phyloP scores from a whole-genome alignment of 1,284 basidiomycete genomes.

The Sporisorium sorghi region DNA sequence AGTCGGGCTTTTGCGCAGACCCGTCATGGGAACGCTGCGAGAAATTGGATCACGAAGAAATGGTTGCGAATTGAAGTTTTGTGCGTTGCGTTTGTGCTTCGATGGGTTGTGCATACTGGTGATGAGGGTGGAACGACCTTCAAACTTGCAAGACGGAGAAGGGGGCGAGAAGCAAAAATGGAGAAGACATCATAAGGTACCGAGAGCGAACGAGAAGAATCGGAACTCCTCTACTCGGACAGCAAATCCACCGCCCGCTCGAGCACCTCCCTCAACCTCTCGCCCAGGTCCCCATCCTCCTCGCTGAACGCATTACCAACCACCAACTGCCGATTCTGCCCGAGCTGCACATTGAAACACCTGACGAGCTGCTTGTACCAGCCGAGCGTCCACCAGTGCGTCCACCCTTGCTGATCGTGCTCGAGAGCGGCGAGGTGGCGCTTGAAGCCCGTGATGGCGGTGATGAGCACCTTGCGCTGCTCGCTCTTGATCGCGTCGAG shows the following conservation, averaged over 20 bases:
- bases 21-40: no score
- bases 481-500: conserved; percentile 63
- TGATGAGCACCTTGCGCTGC: conserved; percentile 66
- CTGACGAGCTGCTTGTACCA: conserved; percentile 60
- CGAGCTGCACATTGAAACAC: conserved; percentile 50
- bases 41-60: no score
- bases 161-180: no score
- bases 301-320: conserved; percentile 51
- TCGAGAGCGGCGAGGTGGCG: conserved; percentile 12
- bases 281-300: background rate
- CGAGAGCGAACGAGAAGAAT: no score
- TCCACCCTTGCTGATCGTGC: conserved; percentile 37
- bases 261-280: conserved; percentile 11
- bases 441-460: conserved; percentile 49
- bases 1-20: no score
- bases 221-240: conserved; percentile 26
- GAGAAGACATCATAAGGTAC: no score
- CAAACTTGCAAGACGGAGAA: no score
- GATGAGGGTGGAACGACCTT: no score
- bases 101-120: no score
- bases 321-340: conserved; percentile 55
- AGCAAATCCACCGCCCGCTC: conserved; percentile 41
- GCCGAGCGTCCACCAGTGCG: conserved; percentile 60
- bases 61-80: no score
- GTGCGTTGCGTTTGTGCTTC: no score